Evolutionary conservation across 106 monocot genomes (phyloP), one percentile per base, ranked within the genome.

Genomic region (Cymbidium sinense): DNA sequence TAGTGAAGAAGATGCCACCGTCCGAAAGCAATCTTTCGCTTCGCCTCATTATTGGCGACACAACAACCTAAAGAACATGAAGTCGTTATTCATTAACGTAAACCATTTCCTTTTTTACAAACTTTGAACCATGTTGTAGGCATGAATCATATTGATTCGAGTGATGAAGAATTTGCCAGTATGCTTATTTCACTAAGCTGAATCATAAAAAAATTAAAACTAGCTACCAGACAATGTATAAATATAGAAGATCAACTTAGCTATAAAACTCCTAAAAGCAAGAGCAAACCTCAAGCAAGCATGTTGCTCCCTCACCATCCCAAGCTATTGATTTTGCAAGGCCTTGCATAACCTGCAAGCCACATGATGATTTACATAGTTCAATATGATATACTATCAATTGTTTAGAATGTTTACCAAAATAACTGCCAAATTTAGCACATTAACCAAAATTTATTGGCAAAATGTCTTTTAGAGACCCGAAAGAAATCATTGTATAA

Each of bases 261-360:
- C 64, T 37, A 75, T 33, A 62, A 17, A 80, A 58, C 52, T 23
- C 17, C 25, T 61, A 73, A 52, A 39, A 73, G 50, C 37, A 74
- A 27, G 72, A 81, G 36, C 50, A 70, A 82, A 99, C 99, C 99
- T 99, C 99, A 79, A 99, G 89, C 75, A 99, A 79, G 81, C 99
- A 99, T 52, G 99, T 95, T 83, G 99, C 99, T 39, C 99, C 99
- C 79, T 99, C 99, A 79, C 99, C 99, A 86, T 99, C 99, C 95
- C 95, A 95, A 73, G 99, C 95, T 71, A 99, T 82, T 23, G 99
- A 99, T 84, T 99, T 99, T 82, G 99, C 99, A 84, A 99, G 95
- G 54, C 99, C 95, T 89, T 99, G 90, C 99, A 99, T 99, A 64
- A 99, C 95, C 99, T 99, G 87, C 43, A 81, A 84, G 52, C n/a